Base-by-base conservation (phyloP, 2,329 filamentous ascomycete genomes). In the Fusarium cyanostomum region DNA sequence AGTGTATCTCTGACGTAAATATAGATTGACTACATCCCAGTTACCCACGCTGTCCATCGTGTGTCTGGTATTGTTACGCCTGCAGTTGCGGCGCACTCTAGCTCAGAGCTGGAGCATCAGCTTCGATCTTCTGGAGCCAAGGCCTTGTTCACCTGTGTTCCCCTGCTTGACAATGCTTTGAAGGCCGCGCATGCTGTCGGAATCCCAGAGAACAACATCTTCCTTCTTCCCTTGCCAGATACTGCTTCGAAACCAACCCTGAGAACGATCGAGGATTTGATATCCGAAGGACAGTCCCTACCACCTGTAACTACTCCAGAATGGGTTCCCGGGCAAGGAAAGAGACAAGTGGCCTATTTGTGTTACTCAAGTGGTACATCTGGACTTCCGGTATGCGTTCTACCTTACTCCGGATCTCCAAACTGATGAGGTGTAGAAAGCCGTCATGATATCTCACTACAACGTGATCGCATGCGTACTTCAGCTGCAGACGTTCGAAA, bases 321-420 rank as follows among this genome's bases (percentile, higher is more conserved):
- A 34, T 91, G 88, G 88, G 71, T 76, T 13, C 81, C 81, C 49
- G 89, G 90, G 0, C 86, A 91, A 62, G 89, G 88, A 4, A 83
- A 84, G 27, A 85, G 86, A 50, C 88, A 89, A 64, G 86, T 86
- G 1, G 89, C 92, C 0, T 94, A 91, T 71, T 80, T 96, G 27
- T 93, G 90, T 77, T 94, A 92, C 74, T 92, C 89, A 0, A 92
- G 88, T 71, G 91, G 91, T 6, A 94, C 91, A 1, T 93, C 90
- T 13, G 91, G 91, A 3, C 77, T 93, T 31, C 91, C 91, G 11
- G 89, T 90, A 80, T 56, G 28, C 27, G 5, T 21, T 1, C 15
- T 8, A 1, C 0, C 0, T 7, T 15, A 4, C 0, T 2, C 0
- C 0, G 6, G 6, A 0, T 2, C 18, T 4, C 12, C 8, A 12